Evolutionary conservation across 148 eudicot species (phyloP).

Genomic region (Oxyria digyna): DNA sequence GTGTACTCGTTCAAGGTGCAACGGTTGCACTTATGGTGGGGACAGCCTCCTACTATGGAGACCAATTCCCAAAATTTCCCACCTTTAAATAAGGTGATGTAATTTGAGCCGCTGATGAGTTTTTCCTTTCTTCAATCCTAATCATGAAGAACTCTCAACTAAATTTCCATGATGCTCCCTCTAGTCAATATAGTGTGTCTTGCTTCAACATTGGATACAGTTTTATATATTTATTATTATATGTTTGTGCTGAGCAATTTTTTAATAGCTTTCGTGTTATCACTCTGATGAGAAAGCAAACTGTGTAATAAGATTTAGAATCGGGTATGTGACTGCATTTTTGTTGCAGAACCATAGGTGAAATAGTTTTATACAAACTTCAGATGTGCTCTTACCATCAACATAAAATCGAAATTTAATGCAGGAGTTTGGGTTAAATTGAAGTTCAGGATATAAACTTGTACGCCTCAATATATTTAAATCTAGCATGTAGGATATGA

Average conservation of each 20-base stretch:
- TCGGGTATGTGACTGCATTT: neutral
- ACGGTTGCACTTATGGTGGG: constrained; percentile 91
- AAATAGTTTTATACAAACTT: too few species aligned
- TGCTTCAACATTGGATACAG: neutral
- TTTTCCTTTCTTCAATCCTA: neutral
- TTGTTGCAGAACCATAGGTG: neutral
- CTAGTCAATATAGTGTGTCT: neutral
- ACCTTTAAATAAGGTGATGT: constrained; percentile 2
- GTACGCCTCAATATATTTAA: too few species aligned
- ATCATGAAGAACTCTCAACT: neutral
- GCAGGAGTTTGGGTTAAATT: too few species aligned
- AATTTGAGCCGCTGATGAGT: neutral
- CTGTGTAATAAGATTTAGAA: neutral
- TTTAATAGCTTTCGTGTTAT: neutral
- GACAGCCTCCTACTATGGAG: constrained; percentile 71
- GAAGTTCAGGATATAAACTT: too few species aligned
- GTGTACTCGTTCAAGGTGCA: constrained; percentile 86
- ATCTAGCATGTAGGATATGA: too few species aligned
- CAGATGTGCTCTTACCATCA: too few species aligned
- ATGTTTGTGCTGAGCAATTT: neutral
- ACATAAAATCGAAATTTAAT: too few species aligned
- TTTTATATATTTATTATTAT: neutral
- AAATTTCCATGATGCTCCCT: neutral
- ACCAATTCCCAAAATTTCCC: constrained; percentile 40
- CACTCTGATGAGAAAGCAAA: neutral